phyloP scores from a whole-genome alignment of 2,329 filamentous ascomycete species.

The Juglanconis sp. region DNA sequence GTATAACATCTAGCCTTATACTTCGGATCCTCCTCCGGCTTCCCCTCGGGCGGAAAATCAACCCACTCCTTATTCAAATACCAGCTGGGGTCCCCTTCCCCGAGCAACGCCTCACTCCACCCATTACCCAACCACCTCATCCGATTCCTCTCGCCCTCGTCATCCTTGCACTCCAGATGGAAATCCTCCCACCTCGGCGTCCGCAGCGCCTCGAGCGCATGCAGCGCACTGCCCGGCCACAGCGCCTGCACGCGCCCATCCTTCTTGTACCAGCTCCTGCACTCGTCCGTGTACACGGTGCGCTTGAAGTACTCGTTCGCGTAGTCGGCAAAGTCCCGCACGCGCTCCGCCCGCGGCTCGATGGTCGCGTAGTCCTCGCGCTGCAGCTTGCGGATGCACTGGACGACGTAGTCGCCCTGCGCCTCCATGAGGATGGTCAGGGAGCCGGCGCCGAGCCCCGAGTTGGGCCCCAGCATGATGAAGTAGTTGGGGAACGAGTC shows the following conservation, averaged over 20 bases:
- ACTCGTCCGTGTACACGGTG: constrained; percentile 25
- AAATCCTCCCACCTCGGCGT: constrained; percentile 27
- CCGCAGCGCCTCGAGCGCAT: constrained; percentile 26
- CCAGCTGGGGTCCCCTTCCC: too few relatives aligned
- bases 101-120: too few relatives aligned
- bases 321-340: constrained; percentile 30
- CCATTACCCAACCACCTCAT: constrained; percentile 27
- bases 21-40: neutral
- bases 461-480: constrained; percentile 23
- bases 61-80: too few relatives aligned
- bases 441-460: constrained; percentile 22
- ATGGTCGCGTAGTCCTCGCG: constrained; percentile 25
- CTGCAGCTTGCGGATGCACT: constrained; percentile 28
- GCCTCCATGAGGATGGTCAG: constrained; percentile 26
- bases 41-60: too few relatives aligned
- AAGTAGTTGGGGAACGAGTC: constrained; percentile 19
- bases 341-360: constrained; percentile 22
- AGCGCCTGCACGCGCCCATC: constrained; percentile 24
- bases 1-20: neutral
- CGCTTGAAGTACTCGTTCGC: constrained; percentile 26
- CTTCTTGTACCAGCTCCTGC: constrained; percentile 28
- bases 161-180: constrained; percentile 21
- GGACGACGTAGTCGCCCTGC: constrained; percentile 27
- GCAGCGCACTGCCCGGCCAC: constrained; percentile 26
- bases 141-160: constrained; percentile 14